Conservation (phyloP, 768 basidiomycete species). For the Rhizopogon vinicolor region DNA sequence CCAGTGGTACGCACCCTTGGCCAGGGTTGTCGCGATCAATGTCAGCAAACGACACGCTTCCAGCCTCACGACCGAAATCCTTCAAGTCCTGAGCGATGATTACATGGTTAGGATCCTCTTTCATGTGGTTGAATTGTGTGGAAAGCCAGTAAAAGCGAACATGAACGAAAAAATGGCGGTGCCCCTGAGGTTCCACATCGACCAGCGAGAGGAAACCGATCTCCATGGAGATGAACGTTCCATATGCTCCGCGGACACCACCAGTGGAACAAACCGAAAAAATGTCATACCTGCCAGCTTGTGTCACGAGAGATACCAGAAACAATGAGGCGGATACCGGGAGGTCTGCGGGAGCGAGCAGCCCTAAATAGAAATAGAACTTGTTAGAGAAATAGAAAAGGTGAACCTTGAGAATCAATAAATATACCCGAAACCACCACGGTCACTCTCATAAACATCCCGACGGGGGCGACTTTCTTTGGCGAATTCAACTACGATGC, state of each 20-base stretch:
- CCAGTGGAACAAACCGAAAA: conserved; percentile 20
- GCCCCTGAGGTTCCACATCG: not conserved
- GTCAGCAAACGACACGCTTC: conserved; percentile 91
- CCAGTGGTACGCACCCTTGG: conserved; percentile 62
- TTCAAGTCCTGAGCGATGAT: conserved; percentile 80
- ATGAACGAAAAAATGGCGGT: conserved; percentile 1
- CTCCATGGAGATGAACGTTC: not conserved
- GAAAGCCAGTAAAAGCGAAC: conserved; percentile 1
- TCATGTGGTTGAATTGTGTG: conserved; percentile 8
- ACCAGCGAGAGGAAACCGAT: not conserved
- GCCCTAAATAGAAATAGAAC: conserved; percentile 30
- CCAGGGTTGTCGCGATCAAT: conserved; percentile 84
- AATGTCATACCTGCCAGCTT: conserved; percentile 93
- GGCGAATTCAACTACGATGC: conserved; percentile 94
- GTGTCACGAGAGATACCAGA: conserved; percentile 90
- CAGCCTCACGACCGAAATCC: conserved; percentile 93
- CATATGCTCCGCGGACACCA: not conserved
- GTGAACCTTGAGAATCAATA: not conserved
- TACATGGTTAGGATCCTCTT: conserved; percentile 13
- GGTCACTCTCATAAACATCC: conserved; percentile 60
- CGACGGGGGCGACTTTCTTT: conserved; percentile 88
- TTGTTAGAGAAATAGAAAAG: conserved; percentile 6
- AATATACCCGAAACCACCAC: conserved; percentile 49
- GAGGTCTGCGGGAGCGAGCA: conserved; percentile 68
- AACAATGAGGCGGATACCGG: conserved; percentile 80